These are phyloP conservation scores for Aspergillus oerlinghausenensis DNA, from an alignment of 2,329 filamentous ascomycete species.

Conservation along the genomic window DNA sequence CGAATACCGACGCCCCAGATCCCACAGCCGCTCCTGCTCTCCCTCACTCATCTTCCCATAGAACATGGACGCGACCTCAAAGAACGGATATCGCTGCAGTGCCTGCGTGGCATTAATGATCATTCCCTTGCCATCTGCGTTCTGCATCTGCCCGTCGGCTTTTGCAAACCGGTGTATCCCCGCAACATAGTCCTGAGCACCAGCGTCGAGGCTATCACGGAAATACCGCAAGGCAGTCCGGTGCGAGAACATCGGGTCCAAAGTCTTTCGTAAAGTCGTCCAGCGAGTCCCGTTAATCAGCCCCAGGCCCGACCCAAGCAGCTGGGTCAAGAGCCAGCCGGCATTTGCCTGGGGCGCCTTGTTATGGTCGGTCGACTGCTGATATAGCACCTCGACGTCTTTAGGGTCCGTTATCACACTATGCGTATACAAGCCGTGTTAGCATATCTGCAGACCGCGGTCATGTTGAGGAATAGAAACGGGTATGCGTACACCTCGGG, in stretches of 20 bases:
- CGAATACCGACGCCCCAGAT: background rate
- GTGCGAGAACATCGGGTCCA: background rate
- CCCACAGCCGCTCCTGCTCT: background rate
- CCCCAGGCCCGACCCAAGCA: background rate
- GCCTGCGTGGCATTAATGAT: background rate
- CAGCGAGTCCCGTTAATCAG: background rate
- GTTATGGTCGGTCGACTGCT: background rate
- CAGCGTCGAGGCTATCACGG: background rate
- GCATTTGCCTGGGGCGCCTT: background rate
- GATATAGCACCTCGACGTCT: background rate
- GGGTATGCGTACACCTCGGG: background rate
- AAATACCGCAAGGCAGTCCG: background rate
- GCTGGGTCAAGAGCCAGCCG: background rate
- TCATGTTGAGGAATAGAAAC: background rate
- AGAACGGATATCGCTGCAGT: background rate
- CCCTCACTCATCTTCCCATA: background rate
- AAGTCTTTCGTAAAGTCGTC: background rate
- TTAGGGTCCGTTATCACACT: background rate
- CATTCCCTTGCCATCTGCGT: background rate
- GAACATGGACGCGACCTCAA: background rate
- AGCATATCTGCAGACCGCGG: too few species aligned
- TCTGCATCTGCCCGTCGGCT: background rate
- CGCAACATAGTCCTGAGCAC: background rate
- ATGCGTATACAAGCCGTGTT: too few species aligned
- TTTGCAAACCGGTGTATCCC: background rate